These are phyloP conservation scores for Phalaenopsis equestris DNA, from an alignment of 106 monocot species.

Conservation along the genomic window DNA sequence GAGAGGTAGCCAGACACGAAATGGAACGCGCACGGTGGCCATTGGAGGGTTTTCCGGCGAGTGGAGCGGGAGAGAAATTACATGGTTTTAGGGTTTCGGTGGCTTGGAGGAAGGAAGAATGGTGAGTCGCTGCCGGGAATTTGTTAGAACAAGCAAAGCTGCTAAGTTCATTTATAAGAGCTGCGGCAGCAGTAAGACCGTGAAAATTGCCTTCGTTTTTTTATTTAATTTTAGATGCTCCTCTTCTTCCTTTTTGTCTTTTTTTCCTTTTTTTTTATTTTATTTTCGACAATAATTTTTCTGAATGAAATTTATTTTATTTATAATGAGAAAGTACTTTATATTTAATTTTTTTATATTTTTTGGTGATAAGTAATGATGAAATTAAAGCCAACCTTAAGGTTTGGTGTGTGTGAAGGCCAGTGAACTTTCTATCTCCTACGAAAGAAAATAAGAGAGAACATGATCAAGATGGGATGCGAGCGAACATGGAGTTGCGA, in stretches of 20 bases:
- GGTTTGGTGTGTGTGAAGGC: no score
- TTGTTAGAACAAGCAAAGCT: background rate
- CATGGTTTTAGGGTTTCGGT: conserved; percentile 1
- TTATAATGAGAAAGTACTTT: no score
- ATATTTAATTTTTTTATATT: no score
- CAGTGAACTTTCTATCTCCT: no score
- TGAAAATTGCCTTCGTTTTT: background rate
- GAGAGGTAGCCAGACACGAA: conserved; percentile 26
- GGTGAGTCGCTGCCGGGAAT: background rate
- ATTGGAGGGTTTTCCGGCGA: conserved; percentile 4
- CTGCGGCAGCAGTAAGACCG: background rate
- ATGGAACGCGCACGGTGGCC: conserved; percentile 14
- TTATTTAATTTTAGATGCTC: background rate
- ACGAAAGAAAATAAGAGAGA: no score
- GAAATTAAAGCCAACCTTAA: no score
- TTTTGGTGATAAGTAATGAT: no score
- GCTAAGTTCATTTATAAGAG: background rate
- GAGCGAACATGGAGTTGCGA: no score
- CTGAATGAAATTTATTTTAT: no score
- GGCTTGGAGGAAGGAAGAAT: background rate
- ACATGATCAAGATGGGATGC: no score
- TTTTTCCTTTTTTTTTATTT: no score
- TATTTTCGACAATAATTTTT: no score
- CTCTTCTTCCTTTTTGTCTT: background rate
- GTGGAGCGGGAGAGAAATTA: background rate